Base-by-base conservation (phyloP, 2,329 filamentous ascomycete genomes). In the Sarocladiaceae sp. region DNA sequence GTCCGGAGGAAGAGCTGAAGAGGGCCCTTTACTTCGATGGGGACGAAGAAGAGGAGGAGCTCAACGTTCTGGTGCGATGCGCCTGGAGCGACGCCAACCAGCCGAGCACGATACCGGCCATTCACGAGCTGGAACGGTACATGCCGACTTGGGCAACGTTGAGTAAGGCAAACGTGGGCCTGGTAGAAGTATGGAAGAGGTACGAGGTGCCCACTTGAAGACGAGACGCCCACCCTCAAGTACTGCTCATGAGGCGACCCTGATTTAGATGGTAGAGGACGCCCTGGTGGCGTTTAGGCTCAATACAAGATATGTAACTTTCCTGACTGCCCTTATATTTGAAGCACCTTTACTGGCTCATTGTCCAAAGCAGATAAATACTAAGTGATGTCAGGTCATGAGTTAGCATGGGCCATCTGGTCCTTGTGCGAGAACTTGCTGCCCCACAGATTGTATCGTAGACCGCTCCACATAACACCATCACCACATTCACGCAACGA, bases 51-150 rank as follows among this genome's bases (percentile, higher is more conserved):
- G 41, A 47, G 4, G 51, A 54, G 12, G 39, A 48, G 4, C 58
- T 88, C 26, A 73, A 72, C 50, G 86, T 89, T 1, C 74, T 68
- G 26, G 80, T 90, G 1, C 73, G 83, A 13, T 97, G 93, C 63
- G 69, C 86, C 24, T 97, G 90, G 89, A 88, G 84, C 55, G 93
- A 98, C 66, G 82, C 78, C 34, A 96, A 96, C 56, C 66, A 69
- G 27, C 63, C 66, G 2, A 83, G 79, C 3, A 72, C 73, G 1
- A 89, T 97, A 39, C 90, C 91, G 0, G 90, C 90, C 1, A 76
- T 91, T 43, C 85, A 93, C 53, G 90, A 97, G 64, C 72, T 87
- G 40, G 69, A 76, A 53, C 76, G 82, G 59, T 96, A 82, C 64
- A 74, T 82, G 53, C 93, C 93, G 1, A 68, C 72, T 4, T 98